These are phyloP conservation scores for Kalanchoe fedtschenkoi DNA, from an alignment of 164 flowering plant genomes.

Conservation along the genomic window DNA sequence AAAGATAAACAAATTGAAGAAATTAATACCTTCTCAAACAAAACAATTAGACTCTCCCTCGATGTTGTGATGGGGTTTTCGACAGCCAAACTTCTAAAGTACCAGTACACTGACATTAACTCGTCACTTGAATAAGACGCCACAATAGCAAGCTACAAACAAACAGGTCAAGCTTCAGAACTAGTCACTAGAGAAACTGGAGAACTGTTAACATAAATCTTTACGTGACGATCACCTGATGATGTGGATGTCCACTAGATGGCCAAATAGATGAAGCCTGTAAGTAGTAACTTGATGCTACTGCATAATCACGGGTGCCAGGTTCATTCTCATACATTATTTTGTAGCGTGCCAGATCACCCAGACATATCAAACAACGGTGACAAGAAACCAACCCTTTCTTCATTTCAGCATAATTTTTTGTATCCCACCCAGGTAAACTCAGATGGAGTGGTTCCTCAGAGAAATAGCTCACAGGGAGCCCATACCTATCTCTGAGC, in stretches of 20 bases:
- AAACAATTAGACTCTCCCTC: slow-evolving; percentile 1
- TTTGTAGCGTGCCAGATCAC: slow-evolving; percentile 5
- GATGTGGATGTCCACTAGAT: slow-evolving; percentile 5
- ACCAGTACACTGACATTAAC: slow-evolving; percentile 1
- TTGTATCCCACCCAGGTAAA: background rate
- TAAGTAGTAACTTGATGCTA: slow-evolving; percentile 1
- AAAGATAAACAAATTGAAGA: background rate
- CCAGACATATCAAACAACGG: slow-evolving; percentile 5
- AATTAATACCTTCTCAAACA: background rate
- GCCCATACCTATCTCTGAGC: background rate
- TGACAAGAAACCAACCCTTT: slow-evolving; percentile 1
- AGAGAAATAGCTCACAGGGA: background rate
- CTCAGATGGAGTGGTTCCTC: background rate
- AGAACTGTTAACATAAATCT: background rate
- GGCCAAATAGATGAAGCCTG: slow-evolving; percentile 6
- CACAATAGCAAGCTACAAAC: background rate
- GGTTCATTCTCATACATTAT: background rate
- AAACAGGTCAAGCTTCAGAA: background rate
- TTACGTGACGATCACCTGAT: background rate
- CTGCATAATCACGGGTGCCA: background rate
- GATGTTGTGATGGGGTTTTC: slow-evolving; percentile 2
- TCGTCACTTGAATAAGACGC: background rate
- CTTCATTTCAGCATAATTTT: background rate
- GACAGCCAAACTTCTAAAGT: slow-evolving; percentile 2
- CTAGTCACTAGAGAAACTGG: background rate